phyloP scores from a whole-genome alignment of 2,329 filamentous ascomycete genomes.

The Hypoxylon sp. region DNA sequence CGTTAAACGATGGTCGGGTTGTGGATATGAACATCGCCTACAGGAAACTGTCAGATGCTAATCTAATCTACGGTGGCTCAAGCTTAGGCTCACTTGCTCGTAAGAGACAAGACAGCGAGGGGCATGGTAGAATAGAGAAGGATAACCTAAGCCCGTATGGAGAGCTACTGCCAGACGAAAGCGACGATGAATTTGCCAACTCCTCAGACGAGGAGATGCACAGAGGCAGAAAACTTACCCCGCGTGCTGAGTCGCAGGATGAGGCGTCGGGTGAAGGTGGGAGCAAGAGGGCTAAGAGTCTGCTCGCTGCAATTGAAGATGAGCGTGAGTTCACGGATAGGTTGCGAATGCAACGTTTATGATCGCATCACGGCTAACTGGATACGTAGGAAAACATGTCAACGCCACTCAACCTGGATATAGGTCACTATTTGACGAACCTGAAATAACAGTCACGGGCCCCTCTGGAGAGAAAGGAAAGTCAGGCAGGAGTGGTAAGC shows the following conservation, averaged over 20 bases:
- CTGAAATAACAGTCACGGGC: constrained; percentile 70
- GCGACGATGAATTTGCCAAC: constrained; percentile 64
- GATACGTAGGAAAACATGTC: constrained; percentile 59
- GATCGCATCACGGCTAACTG: constrained; percentile 39
- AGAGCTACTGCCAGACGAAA: constrained; percentile 70
- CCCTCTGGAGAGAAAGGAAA: constrained; percentile 69
- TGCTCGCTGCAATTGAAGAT: constrained; percentile 79
- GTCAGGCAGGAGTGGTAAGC: constrained; percentile 58
- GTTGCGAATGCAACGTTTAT: not conserved
- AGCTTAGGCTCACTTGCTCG: constrained; percentile 69
- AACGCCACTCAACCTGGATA: constrained; percentile 63
- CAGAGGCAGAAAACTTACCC: constrained; percentile 66
- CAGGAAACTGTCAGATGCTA: constrained; percentile 75
- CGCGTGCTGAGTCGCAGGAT: constrained; percentile 55
- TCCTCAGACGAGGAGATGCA: constrained; percentile 74
- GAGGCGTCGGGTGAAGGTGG: constrained; percentile 48
- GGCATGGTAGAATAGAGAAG: constrained; percentile 69
- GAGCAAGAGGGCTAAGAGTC: constrained; percentile 55
- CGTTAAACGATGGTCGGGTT: constrained; percentile 67
- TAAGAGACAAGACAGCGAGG: constrained; percentile 56
- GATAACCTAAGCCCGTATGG: constrained; percentile 72
- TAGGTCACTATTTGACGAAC: constrained; percentile 71
- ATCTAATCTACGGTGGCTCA: constrained; percentile 70
- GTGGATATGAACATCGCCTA: constrained; percentile 77
- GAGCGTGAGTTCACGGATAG: constrained; percentile 77